Percentiles rank a stretch among this genome's conserved stretches.
Evolutionary conservation across 2,329 filamentous ascomycete genomes (phyloP).

Genomic region (Zopfia rhizophila): DNA sequence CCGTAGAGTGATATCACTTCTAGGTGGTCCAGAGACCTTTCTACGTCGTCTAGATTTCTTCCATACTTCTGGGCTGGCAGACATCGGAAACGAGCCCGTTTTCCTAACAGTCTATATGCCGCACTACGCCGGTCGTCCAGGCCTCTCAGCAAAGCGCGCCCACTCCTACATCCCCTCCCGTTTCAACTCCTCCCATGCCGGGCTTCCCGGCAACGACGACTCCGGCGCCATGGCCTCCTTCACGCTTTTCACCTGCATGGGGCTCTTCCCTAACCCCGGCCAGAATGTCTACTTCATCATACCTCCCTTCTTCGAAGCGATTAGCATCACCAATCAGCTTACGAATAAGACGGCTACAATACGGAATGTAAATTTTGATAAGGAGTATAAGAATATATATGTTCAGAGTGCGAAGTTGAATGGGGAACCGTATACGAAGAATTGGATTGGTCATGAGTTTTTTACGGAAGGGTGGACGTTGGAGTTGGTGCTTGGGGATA

Average conservation of each 20-base stretch:
- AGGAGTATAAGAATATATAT: slow-evolving; percentile 54
- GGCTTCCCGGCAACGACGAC: slow-evolving; percentile 60
- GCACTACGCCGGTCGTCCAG: slow-evolving; percentile 58
- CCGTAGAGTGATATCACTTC: slow-evolving; percentile 49
- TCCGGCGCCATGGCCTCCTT: slow-evolving; percentile 59
- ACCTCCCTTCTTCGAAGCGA: slow-evolving; percentile 57
- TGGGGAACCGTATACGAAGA: slow-evolving; percentile 55
- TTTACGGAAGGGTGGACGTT: slow-evolving; percentile 56
- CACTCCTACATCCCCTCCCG: slow-evolving; percentile 57
- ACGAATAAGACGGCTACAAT: slow-evolving; percentile 56
- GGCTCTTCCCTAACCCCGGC: slow-evolving; percentile 59
- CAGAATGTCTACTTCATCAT: slow-evolving; percentile 61
- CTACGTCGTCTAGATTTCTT: slow-evolving; percentile 56
- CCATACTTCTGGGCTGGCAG: slow-evolving; percentile 55
- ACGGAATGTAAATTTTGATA: slow-evolving; percentile 54
- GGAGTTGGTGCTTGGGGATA: slow-evolving; percentile 54
- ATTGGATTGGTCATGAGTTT: slow-evolving; percentile 59
- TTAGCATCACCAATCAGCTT: slow-evolving; percentile 52
- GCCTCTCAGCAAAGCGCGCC: slow-evolving; percentile 51
- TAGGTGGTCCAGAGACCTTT: slow-evolving; percentile 55
- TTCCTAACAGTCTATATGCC: slow-evolving; percentile 59
- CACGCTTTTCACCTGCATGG: slow-evolving; percentile 56
- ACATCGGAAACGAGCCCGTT: slow-evolving; percentile 60
- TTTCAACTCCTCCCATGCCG: slow-evolving; percentile 54
- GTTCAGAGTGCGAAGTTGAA: slow-evolving; percentile 57